phyloP scores from a whole-genome alignment of 2,329 filamentous ascomycete species.

The Coniochaeta sp. region DNA sequence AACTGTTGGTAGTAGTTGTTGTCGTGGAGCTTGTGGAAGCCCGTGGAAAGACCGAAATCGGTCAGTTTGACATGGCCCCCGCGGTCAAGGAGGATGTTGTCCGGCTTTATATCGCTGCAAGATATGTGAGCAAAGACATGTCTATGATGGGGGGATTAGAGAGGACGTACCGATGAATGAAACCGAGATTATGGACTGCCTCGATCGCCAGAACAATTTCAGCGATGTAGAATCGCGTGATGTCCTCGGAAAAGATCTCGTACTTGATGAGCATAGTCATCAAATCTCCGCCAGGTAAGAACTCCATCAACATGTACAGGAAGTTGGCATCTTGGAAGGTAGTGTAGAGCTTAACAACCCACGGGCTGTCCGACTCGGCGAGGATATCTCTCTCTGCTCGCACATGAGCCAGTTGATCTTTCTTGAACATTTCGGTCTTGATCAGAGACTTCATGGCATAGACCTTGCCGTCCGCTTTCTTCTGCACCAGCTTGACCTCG shows the following conservation, averaged over 20 bases:
- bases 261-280: slow-evolving; percentile 99
- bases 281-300: slow-evolving; percentile 91
- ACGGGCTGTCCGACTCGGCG: slow-evolving; percentile 97
- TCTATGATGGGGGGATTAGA: neutral
- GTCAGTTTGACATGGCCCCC: slow-evolving; percentile 97
- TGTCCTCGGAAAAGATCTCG: slow-evolving; percentile 98
- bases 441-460: slow-evolving; percentile 98
- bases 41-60: slow-evolving; percentile 94
- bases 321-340: slow-evolving; percentile 97
- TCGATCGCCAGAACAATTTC: slow-evolving; percentile 98
- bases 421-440: slow-evolving; percentile 99
- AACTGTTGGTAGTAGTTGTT: slow-evolving; percentile 98
- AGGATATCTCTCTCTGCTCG: slow-evolving; percentile 96
- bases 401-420: slow-evolving; percentile 95
- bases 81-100: slow-evolving; percentile 93
- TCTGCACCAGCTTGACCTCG: slow-evolving; percentile 94
- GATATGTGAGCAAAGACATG: neutral
- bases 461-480: slow-evolving; percentile 92
- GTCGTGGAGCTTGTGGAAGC: slow-evolving; percentile 95
- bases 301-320: slow-evolving; percentile 99
- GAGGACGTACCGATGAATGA: slow-evolving; percentile 80
- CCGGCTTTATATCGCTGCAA: slow-evolving; percentile 90
- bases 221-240: slow-evolving; percentile 98
- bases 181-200: slow-evolving; percentile 94
- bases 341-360: slow-evolving; percentile 97